These are phyloP conservation scores for Colletotrichum euphorbiae DNA, from an alignment of 2,329 filamentous ascomycete species.

Conservation along the genomic window DNA sequence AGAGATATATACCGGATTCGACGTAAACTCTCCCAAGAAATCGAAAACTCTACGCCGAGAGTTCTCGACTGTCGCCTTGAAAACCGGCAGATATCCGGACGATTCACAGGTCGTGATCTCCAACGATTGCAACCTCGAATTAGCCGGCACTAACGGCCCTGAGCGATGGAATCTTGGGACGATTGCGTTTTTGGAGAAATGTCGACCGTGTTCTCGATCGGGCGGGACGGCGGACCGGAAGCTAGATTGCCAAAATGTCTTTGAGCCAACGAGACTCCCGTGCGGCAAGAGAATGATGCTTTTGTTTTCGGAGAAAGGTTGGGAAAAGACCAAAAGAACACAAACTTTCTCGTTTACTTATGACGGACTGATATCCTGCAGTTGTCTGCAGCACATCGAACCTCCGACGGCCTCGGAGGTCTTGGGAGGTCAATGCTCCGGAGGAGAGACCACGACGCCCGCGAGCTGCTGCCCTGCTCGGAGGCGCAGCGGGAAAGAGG, in stretches of 20 bases:
- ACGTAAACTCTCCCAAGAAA: not conserved
- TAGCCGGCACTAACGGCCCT: not conserved
- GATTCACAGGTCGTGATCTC: not conserved
- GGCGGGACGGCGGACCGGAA: not conserved
- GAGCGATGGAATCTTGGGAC: constrained; percentile 2
- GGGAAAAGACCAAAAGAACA: not conserved
- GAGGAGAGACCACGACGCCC: constrained; percentile 1
- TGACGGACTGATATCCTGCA: not conserved
- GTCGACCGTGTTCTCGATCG: constrained; percentile 1
- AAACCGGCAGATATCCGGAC: constrained; percentile 9
- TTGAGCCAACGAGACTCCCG: not conserved
- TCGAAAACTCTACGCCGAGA: not conserved
- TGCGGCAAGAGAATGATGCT: not conserved
- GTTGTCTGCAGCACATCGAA: not conserved
- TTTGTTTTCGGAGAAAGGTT: not conserved
- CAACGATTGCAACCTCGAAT: not conserved
- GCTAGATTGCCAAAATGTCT: not conserved
- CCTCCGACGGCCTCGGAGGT: not conserved
- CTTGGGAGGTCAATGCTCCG: constrained; percentile 6
- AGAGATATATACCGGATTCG: not conserved
- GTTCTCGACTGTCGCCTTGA: not conserved
- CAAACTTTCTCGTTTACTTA: not conserved
- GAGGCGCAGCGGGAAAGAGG: not conserved
- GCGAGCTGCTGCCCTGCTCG: not conserved
- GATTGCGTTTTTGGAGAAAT: not conserved